Evolutionary conservation across 306 rosid species (phyloP), one percentile per base, ranked within the genome.

Genomic region (Morella rubra): DNA sequence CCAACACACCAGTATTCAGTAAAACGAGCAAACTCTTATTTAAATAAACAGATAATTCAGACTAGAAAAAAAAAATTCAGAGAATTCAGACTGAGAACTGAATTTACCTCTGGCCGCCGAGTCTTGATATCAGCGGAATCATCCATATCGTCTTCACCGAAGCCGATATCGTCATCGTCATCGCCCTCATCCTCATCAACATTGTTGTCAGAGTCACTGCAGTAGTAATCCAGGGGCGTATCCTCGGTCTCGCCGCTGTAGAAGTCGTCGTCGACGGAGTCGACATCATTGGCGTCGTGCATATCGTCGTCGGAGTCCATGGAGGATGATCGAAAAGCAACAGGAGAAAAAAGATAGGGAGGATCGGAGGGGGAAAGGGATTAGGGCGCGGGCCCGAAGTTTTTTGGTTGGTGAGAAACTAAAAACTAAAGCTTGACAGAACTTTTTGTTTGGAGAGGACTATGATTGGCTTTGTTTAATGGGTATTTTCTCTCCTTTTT

Each of bases 271-370:
- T 88, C 94, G 37, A 87, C 68, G 41, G 94, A 88, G 66, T 90
- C 96, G 4, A 86, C 46, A 62, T 91, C 97, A 77, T 90, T 79
- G 65, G 98, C 96, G 71, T 91, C 96, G 76, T 87, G 98, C 93
- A 91, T 89, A 84, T 93, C 97, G 53, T 93, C 97, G 44, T 90
- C 97, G 51, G 97, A 89, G 47, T 93, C 97, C 98, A 93, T 93
- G 6, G 71, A 62, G 11, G 69, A 62, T 32, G 69, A 62, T 16
- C 44, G 19, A 5, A n/a, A 58, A 58, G 40, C 64, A 19, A 19
- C 22, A 58, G 37, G 64, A 40, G 41, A 22, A 11, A 58, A 54
- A 1, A 61, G 69, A 62, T 12, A 62, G 19, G 6, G 22, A 37
- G 22, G 22, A 40, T 40, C 11, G 46, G 46, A 62, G 69, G 4